Evolutionary conservation across 1,139 yeast species (phyloP).

Genomic region (Pichia cactophila): DNA sequence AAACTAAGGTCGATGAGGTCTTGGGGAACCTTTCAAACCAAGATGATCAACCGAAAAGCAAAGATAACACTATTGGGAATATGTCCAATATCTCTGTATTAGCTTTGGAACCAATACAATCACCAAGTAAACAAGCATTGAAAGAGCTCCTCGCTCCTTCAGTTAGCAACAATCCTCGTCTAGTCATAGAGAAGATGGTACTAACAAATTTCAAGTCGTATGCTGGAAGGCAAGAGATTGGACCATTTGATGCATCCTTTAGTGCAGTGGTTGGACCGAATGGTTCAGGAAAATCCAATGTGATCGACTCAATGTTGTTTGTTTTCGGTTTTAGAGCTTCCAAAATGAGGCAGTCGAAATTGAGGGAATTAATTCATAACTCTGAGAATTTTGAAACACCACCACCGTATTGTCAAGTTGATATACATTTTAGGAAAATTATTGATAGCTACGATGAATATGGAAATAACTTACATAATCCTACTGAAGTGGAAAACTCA

Average conservation of each 20-base stretch:
- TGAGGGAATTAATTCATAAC: conserved; percentile 85
- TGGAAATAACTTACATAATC: conserved; percentile 19
- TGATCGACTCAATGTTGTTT: conserved; percentile 89
- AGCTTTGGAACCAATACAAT: conserved; percentile 13
- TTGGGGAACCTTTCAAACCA: neutral
- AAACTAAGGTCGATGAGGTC: neutral
- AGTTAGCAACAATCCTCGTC: conserved; percentile 31
- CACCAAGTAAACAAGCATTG: conserved; percentile 9
- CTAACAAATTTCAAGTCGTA: conserved; percentile 89
- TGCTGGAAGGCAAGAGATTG: conserved; percentile 90
- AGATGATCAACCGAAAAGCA: neutral
- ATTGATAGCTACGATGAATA: conserved; percentile 48
- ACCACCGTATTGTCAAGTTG: conserved; percentile 74
- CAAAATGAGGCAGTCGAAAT: conserved; percentile 93
- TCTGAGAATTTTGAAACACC: conserved; percentile 47
- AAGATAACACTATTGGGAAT: neutral
- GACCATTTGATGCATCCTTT: conserved; percentile 90
- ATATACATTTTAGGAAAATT: conserved; percentile 82
- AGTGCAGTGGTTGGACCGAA: conserved; percentile 99
- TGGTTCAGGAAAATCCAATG: conserved; percentile 97
- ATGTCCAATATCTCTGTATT: conserved; percentile 8
- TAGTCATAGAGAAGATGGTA: conserved; percentile 68
- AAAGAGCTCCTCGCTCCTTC: conserved; percentile 5
- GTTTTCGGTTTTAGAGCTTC: conserved; percentile 96
- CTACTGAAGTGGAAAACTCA: conserved; percentile 44